Conservation (phyloP, 345 rosid species). For the Gossypium raimondii region DNA sequence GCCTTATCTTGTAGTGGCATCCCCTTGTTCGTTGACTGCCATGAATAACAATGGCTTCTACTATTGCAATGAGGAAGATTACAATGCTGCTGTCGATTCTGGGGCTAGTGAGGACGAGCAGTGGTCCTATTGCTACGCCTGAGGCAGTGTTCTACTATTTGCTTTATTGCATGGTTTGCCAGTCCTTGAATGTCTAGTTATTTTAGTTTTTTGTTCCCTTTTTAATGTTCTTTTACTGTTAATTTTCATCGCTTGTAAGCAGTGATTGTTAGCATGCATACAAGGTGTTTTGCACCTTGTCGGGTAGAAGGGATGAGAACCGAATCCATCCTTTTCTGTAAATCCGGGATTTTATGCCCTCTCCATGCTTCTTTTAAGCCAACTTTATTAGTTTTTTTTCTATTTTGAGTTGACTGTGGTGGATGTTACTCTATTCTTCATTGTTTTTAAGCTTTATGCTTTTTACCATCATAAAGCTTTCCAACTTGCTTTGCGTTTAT, state of each 20-base stretch:
- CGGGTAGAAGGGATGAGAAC: slow-evolving; percentile 23
- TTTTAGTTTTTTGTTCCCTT: background rate
- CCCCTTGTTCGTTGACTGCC: slow-evolving; percentile 63
- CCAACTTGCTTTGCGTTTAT: background rate
- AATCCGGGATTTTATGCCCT: slow-evolving; percentile 36
- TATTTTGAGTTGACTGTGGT: background rate
- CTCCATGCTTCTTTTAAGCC: slow-evolving; percentile 12
- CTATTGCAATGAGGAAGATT: slow-evolving; percentile 50
- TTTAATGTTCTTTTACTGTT: slow-evolving; percentile 12
- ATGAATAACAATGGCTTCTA: slow-evolving; percentile 53
- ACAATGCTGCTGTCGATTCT: slow-evolving; percentile 29
- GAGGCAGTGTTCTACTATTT: slow-evolving; percentile 15
- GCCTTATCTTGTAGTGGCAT: slow-evolving; percentile 60
- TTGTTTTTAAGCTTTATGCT: background rate
- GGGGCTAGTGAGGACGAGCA: slow-evolving; percentile 53
- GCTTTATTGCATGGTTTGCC: background rate
- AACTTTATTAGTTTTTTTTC: slow-evolving; percentile 15
- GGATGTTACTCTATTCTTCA: background rate
- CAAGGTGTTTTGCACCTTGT: slow-evolving; percentile 29
- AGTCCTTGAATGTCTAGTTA: too few species aligned
- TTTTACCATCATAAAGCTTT: background rate
- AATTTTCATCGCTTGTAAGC: background rate
- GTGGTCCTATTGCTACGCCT: slow-evolving; percentile 70
- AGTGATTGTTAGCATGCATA: slow-evolving; percentile 16
- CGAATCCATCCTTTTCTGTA: slow-evolving; percentile 33